These are phyloP conservation scores for Ophiostoma montium DNA, from an alignment of 2,329 filamentous ascomycete genomes.

Conservation along the genomic window DNA sequence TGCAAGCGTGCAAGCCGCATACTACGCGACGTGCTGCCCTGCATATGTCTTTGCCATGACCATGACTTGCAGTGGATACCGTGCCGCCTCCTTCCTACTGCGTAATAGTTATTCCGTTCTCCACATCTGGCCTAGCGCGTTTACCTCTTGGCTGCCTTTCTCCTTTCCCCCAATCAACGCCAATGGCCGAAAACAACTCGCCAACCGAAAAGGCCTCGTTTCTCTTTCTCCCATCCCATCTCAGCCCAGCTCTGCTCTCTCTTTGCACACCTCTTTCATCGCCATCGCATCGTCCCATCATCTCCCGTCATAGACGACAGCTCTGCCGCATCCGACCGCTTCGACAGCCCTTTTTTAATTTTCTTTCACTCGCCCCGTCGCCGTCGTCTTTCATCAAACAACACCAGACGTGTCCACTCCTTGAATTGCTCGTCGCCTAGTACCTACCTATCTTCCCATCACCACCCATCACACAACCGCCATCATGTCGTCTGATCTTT, in stretches of 20 bases:
- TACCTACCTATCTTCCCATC: not conserved
- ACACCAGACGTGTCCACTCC: constrained; percentile 2
- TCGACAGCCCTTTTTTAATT: constrained; percentile 5
- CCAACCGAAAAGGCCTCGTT: constrained; percentile 15
- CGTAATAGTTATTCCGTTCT: constrained; percentile 10
- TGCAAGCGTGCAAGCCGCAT: not conserved
- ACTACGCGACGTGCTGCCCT: no score
- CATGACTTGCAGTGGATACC: not conserved
- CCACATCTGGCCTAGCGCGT: constrained; percentile 1
- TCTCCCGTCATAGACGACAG: constrained; percentile 8
- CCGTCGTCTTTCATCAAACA: not conserved
- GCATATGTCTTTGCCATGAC: no score
- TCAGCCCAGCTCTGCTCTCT: not conserved
- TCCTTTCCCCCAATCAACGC: constrained; percentile 14
- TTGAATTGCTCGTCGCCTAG: not conserved
- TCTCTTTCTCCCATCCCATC: constrained; percentile 5
- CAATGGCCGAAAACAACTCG: constrained; percentile 22
- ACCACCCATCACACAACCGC: constrained; percentile 4
- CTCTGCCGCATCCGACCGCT: not conserved
- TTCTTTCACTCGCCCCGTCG: not conserved
- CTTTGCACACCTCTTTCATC: constrained; percentile 8
- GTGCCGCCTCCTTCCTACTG: not conserved
- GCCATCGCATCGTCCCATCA: constrained; percentile 5
- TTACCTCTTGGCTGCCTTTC: constrained; percentile 1
- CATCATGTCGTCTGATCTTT: constrained; percentile 14